Base-by-base conservation (phyloP, 208 protist species). In the Leishmania major region DNA sequence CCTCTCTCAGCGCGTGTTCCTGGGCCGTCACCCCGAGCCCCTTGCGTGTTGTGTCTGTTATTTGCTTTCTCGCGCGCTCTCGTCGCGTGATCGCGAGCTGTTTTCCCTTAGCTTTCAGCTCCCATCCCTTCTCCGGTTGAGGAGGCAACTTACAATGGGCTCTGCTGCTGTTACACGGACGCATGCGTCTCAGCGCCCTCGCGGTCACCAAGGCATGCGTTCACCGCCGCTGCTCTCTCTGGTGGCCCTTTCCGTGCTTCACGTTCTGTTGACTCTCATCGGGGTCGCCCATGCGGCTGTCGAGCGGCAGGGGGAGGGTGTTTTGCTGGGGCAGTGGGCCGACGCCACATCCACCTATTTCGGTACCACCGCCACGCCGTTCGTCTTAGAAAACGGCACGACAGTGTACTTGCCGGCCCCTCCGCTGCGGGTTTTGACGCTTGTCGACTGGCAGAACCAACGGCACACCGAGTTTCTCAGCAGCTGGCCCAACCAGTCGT, bases 391-490 rank as follows among this genome's bases (percentile, higher is more conserved):
- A 28, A 72, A 74, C 62, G 57, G 73, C 75, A 78, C 83, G 15
- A 5, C 6, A 1, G 55, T 69, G 13, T 37, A 37, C n/a, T 1
- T 75, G 53, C 57, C 69, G 19, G 45, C 84, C 1, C 75, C 81
- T 1, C 82, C 67, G 67, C 45, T 88, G 81, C 80, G 75, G 15
- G 78, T 87, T 10, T 75, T 85, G 31, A 70, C 80, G 6, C 69
- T 85, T 4, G 49, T 53, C 43, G 80, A 86, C 64, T 89, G 82
- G 79, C 75, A 79, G 72, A 74, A 62, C n/a, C 53, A 69, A n/a
- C 78, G 78, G 3, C 82, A 76, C 80, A 84, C 82, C 2, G 79
- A 78, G 53, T 72, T 89, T 25, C 83, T 87, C 67, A 70, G 71
- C 45, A 84, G 53, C 25, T 83, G 82, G 82, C 77, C 82, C 22